Conservation (phyloP, 1,284 basidiomycete genomes). For the Bondarzewia mesenterica region DNA sequence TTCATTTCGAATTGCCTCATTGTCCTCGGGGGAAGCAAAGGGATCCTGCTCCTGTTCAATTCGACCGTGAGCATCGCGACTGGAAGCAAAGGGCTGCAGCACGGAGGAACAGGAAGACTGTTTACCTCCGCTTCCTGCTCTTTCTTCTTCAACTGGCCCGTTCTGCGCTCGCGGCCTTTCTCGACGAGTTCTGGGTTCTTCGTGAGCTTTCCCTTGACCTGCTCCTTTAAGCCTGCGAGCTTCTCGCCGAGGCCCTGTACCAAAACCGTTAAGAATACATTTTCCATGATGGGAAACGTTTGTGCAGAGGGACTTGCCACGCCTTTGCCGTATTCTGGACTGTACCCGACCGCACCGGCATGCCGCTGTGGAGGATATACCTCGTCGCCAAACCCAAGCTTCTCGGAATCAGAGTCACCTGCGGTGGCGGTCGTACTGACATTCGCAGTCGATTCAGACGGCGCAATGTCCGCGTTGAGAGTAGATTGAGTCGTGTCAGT, state of each 20-base stretch:
- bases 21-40: too few relatives aligned
- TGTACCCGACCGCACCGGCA: slow-evolving; percentile 32
- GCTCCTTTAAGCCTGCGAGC: slow-evolving; percentile 39
- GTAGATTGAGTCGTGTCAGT: too few relatives aligned
- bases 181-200: slow-evolving; percentile 35
- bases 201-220: slow-evolving; percentile 42
- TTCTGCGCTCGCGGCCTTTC: slow-evolving; percentile 38
- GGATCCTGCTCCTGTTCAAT: background rate
- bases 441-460: background rate
- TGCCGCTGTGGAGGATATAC: slow-evolving; percentile 30
- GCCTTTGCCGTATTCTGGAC: slow-evolving; percentile 28
- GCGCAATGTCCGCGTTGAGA: too few relatives aligned
- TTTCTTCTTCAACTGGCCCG: slow-evolving; percentile 40
- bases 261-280: background rate
- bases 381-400: background rate
- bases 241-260: slow-evolving; percentile 38
- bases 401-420: background rate
- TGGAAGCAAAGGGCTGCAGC: background rate
- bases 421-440: background rate
- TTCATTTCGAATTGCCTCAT: too few relatives aligned
- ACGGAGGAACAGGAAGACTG: background rate
- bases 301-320: too few relatives aligned
- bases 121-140: slow-evolving; percentile 31
- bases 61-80: slow-evolving; percentile 11
- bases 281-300: background rate